These are phyloP conservation scores for Globisporangium ultimum DNA, from an alignment of 352 stramenopile genomes.

Conservation along the genomic window DNA sequence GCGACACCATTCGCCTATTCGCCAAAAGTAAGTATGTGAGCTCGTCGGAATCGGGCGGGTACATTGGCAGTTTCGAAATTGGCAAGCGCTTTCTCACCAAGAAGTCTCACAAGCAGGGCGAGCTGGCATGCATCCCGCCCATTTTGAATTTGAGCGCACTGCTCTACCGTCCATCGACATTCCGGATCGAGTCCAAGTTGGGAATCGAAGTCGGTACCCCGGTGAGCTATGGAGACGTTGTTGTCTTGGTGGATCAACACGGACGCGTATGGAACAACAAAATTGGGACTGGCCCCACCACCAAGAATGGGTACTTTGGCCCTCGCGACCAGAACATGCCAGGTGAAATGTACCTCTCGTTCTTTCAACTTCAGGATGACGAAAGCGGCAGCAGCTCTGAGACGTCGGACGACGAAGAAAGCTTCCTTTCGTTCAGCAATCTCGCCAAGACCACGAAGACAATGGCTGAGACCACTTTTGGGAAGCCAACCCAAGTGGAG, in stretches of 20 bases:
- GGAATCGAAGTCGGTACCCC: constrained; percentile 49
- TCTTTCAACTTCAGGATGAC: constrained; percentile 58
- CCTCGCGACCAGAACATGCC: constrained; percentile 64
- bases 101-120: constrained; percentile 59
- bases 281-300: constrained; percentile 67
- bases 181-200: constrained; percentile 67
- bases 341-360: constrained; percentile 78
- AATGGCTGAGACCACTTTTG: constrained; percentile 69
- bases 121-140: constrained; percentile 62
- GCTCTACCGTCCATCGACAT: constrained; percentile 51
- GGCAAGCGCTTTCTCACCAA: constrained; percentile 60
- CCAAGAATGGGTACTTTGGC: constrained; percentile 78
- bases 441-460: constrained; percentile 58
- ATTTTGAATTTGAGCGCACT: constrained; percentile 31
- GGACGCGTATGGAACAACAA: constrained; percentile 86
- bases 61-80: constrained; percentile 72
- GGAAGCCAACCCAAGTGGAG: constrained; percentile 52
- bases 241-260: constrained; percentile 72
- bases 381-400: constrained; percentile 43
- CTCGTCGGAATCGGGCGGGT: constrained; percentile 28
- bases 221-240: constrained; percentile 77
- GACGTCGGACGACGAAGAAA: constrained; percentile 55
- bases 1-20: constrained; percentile 65
- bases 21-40: constrained; percentile 54
- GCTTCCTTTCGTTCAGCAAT: constrained; percentile 64